These are phyloP conservation scores for Tricholoma saponaceum DNA, from an alignment of 768 basidiomycete species.

Conservation along the genomic window DNA sequence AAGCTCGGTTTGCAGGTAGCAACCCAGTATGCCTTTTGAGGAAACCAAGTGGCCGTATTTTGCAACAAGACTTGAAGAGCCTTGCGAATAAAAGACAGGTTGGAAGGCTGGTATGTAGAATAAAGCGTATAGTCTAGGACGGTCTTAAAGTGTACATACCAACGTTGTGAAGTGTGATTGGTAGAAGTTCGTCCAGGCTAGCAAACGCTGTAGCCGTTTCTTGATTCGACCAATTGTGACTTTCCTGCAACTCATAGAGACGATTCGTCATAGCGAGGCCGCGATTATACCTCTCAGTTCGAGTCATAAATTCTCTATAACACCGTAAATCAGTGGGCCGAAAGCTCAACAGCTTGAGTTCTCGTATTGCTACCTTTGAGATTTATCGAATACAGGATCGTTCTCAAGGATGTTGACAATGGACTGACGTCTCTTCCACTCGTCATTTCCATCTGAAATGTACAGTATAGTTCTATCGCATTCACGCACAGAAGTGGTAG, in stretches of 20 bases:
- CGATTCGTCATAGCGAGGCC: slow-evolving; percentile 52
- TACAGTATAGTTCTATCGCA: neutral
- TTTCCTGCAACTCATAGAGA: slow-evolving; percentile 53
- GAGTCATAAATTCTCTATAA: slow-evolving; percentile 50
- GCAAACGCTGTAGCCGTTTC: slow-evolving; percentile 44
- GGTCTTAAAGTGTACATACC: slow-evolving; percentile 25
- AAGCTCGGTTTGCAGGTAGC: slow-evolving; percentile 76
- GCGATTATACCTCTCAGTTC: slow-evolving; percentile 53
- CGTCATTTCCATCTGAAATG: slow-evolving; percentile 39
- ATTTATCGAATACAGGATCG: slow-evolving; percentile 61
- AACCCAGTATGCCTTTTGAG: slow-evolving; percentile 60
- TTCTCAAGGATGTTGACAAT: slow-evolving; percentile 43
- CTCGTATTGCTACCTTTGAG: slow-evolving; percentile 36
- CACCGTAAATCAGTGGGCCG: neutral
- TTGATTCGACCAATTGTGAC: slow-evolving; percentile 47
- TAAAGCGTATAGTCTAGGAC: slow-evolving; percentile 1
- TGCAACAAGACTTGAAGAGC: slow-evolving; percentile 45
- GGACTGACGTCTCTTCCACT: slow-evolving; percentile 46
- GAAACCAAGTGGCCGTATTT: slow-evolving; percentile 48
- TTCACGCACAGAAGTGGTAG: neutral
- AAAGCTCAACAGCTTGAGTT: neutral
- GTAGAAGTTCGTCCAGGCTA: slow-evolving; percentile 48
- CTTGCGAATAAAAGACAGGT: slow-evolving; percentile 65
- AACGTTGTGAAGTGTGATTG: slow-evolving; percentile 36
- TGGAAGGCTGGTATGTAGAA: slow-evolving; percentile 48